Conservation (phyloP, 2,329 filamentous ascomycete species). For the Trichoderma cornu-damae region DNA sequence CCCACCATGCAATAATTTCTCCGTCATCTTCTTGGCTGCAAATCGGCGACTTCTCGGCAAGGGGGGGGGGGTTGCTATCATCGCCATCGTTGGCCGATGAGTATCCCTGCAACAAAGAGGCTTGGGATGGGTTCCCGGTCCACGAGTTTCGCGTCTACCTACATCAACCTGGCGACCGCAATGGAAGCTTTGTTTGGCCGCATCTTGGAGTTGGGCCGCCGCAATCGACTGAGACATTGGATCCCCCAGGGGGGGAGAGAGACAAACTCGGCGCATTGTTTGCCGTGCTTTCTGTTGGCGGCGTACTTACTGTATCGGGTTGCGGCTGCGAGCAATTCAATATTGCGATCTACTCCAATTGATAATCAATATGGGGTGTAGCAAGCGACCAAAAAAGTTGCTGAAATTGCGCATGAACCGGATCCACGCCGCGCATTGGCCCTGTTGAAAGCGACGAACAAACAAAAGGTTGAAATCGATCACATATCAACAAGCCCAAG, state of each 20-base stretch:
- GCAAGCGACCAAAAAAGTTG: background rate
- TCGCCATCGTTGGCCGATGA: background rate
- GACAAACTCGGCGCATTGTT: background rate
- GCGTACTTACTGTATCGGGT: conserved; percentile 3
- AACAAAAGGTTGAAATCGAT: background rate
- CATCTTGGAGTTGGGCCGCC: background rate
- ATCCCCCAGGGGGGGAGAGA: too few species aligned
- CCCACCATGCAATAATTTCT: background rate
- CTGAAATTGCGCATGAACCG: background rate
- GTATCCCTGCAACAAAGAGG: background rate
- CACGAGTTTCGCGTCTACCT: background rate
- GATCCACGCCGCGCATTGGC: background rate
- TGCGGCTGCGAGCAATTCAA: background rate
- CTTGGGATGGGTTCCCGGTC: background rate
- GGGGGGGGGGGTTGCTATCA: background rate
- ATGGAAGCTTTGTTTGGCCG: background rate
- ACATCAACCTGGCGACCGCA: background rate
- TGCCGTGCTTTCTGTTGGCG: background rate
- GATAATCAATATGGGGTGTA: background rate
- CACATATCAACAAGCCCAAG: background rate
- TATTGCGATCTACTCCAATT: too few species aligned
- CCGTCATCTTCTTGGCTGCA: background rate
- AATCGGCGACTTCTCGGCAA: background rate
- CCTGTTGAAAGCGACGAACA: background rate
- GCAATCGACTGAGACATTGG: background rate